phyloP scores from a whole-genome alignment of 768 basidiomycete species.

The Russula emetica region DNA sequence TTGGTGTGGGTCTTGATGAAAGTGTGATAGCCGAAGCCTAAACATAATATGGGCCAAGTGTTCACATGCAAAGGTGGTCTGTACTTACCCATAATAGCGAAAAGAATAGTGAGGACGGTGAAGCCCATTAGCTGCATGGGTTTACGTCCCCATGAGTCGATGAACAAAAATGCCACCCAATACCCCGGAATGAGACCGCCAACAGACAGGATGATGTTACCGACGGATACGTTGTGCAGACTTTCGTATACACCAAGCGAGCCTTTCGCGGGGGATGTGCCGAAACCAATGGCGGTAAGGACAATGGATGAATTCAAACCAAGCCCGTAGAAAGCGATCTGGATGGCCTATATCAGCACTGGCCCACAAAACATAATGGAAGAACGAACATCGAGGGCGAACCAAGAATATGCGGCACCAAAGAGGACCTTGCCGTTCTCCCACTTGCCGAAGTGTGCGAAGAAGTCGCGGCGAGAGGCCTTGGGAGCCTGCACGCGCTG shows the following conservation, averaged over 20 bases:
- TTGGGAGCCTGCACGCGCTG: conserved; percentile 66
- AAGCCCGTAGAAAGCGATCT: conserved; percentile 88
- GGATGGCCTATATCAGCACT: not conserved
- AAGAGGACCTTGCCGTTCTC: conserved; percentile 75
- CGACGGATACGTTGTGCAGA: conserved; percentile 62
- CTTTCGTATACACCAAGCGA: conserved; percentile 43
- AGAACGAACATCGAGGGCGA: conserved; percentile 70
- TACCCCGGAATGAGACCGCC: conserved; percentile 85
- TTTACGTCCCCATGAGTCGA: conserved; percentile 79
- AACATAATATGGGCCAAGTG: not conserved
- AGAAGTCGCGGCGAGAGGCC: conserved; percentile 66
- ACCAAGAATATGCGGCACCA: conserved; percentile 81
- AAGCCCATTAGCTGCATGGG: conserved; percentile 82
- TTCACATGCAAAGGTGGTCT: too few species aligned
- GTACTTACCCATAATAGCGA: conserved; percentile 61
- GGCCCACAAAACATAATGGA: conserved; percentile 28
- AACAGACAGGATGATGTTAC: conserved; percentile 70
- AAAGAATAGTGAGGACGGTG: conserved; percentile 57
- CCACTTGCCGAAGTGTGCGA: conserved; percentile 62
- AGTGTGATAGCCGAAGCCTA: conserved; percentile 65
- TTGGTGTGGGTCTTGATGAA: conserved; percentile 42
- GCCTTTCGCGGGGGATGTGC: conserved; percentile 40
- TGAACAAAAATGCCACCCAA: conserved; percentile 56
- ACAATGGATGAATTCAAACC: conserved; percentile 80
- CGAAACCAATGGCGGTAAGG: conserved; percentile 71